Evolutionary conservation across 2,329 filamentous ascomycete genomes (phyloP).

Genomic region (Aureobasidium sp.): DNA sequence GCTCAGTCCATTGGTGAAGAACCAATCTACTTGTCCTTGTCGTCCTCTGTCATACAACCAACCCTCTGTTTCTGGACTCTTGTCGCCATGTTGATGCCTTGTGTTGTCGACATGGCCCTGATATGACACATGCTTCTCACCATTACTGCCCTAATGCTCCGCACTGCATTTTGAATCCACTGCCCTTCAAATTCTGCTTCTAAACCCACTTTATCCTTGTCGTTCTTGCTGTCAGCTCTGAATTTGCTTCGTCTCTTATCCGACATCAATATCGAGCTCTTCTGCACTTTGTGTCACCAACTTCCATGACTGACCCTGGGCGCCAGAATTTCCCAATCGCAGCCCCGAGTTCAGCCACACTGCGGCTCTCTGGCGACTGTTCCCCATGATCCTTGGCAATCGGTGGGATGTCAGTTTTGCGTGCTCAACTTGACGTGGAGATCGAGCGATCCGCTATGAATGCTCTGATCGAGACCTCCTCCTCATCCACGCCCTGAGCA

Average conservation of each 20-base stretch:
- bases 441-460: conserved; percentile 5
- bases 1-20: too few species aligned
- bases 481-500: background rate
- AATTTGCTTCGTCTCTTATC: too few species aligned
- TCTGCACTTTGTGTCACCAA: too few species aligned
- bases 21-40: too few species aligned
- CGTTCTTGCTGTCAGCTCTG: too few species aligned
- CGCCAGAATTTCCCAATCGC: too few species aligned
- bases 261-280: too few species aligned
- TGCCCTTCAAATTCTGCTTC: background rate
- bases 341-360: conserved; percentile 4
- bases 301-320: background rate
- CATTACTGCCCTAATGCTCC: conserved; percentile 3
- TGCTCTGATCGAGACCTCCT: background rate
- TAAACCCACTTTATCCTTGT: background rate
- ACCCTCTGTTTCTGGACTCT: background rate
- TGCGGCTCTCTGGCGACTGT: conserved; percentile 3
- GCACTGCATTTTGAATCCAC: background rate
- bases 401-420: background rate
- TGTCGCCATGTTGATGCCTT: background rate
- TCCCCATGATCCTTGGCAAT: conserved; percentile 6
- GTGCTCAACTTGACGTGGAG: background rate
- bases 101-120: too few species aligned
- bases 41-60: too few species aligned
- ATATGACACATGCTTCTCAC: background rate